A percentile compares a stretch with the other conserved stretches of the same genome.
Conservation (phyloP, 164 flowering plant species). For the Vitis amurensis region DNA sequence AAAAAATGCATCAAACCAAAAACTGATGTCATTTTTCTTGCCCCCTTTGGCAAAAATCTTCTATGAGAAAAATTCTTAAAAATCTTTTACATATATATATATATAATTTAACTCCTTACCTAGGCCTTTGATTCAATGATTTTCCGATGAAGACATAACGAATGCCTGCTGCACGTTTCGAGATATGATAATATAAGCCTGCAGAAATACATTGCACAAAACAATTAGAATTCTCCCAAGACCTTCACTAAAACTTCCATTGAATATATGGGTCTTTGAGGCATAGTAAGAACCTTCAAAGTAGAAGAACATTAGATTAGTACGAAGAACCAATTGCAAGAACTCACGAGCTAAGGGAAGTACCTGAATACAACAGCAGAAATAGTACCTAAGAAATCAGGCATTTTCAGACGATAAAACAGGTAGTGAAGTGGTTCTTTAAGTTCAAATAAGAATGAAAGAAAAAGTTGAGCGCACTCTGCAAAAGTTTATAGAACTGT, state of each 20-base stretch:
- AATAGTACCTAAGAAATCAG: not conserved
- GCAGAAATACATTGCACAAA: conserved; percentile 6
- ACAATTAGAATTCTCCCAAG: not conserved
- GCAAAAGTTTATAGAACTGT: not conserved
- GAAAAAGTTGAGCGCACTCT: conserved; percentile 1
- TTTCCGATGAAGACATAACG: conserved; percentile 91
- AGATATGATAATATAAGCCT: conserved; percentile 93
- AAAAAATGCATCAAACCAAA: no score
- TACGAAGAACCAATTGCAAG: conserved; percentile 74
- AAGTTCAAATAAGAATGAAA: not conserved
- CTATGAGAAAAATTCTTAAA: not conserved
- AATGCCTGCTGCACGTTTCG: conserved; percentile 91
- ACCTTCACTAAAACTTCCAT: not conserved
- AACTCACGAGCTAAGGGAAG: conserved; percentile 81
- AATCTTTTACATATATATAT: not conserved
- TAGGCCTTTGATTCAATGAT: conserved; percentile 86
- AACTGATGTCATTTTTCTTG: not conserved
- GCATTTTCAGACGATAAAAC: not conserved
- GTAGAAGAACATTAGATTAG: conserved; percentile 95
- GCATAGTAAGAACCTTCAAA: conserved; percentile 69
- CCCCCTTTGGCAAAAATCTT: not conserved
- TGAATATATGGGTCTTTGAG: not conserved
- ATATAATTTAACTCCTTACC: conserved; percentile 31
- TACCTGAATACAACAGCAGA: conserved; percentile 42
- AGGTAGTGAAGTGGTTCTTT: not conserved